phyloP scores from a whole-genome alignment of 2,329 filamentous ascomycete genomes.

The Elsinoe perseae region DNA sequence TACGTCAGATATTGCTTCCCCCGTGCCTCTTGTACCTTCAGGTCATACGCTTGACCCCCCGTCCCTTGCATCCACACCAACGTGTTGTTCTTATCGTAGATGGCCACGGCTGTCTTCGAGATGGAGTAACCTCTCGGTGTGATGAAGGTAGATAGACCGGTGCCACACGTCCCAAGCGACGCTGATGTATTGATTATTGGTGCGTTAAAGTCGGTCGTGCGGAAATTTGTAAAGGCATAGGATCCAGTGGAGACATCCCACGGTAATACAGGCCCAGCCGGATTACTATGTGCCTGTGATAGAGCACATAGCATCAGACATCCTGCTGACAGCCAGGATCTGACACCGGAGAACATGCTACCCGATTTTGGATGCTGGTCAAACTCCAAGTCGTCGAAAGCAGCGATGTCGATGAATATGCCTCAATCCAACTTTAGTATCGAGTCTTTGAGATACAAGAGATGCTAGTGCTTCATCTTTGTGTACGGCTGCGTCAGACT shows the following conservation, averaged over 20 bases:
- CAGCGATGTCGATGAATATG: background rate
- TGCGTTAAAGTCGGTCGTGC: conserved; percentile 16
- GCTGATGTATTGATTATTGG: conserved; percentile 14
- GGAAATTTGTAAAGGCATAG: conserved; percentile 16
- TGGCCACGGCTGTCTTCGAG: conserved; percentile 27
- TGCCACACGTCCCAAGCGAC: conserved; percentile 13
- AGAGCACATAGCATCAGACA: background rate
- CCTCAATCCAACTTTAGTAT: background rate
- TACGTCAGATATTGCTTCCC: conserved; percentile 33
- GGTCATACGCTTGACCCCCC: conserved; percentile 29
- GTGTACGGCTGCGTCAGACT: background rate
- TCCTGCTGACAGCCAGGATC: no score
- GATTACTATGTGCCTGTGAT: background rate
- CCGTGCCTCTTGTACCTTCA: conserved; percentile 31
- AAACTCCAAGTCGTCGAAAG: no score
- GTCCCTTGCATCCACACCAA: conserved; percentile 29
- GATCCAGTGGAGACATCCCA: background rate
- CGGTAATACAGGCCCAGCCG: background rate
- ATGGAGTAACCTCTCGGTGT: conserved; percentile 29
- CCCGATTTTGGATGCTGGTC: background rate
- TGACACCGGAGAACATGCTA: no score
- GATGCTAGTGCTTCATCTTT: background rate
- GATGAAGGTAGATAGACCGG: conserved; percentile 23
- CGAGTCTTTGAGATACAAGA: background rate
- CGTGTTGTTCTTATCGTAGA: conserved; percentile 27